phyloP scores from a whole-genome alignment of 371 early-diverging fungal species.

The Syncephalastrum racemosum region DNA sequence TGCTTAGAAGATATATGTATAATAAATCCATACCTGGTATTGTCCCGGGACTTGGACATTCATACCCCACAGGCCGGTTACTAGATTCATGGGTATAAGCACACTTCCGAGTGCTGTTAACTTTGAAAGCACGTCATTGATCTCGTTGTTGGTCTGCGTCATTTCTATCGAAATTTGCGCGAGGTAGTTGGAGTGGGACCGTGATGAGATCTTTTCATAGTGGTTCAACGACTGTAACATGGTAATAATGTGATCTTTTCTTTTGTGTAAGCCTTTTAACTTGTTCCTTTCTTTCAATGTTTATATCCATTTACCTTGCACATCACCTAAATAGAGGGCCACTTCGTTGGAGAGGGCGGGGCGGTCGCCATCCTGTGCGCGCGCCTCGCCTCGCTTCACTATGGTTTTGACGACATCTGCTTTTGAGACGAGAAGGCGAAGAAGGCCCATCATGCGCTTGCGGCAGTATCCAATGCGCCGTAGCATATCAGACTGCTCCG shows the following conservation, averaged over 20 bases:
- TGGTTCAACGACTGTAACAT: conserved; percentile 89
- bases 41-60: conserved; percentile 84
- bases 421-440: conserved; percentile 74
- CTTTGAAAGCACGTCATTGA: conserved; percentile 88
- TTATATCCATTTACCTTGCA: conserved; percentile 60
- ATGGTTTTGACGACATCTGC: conserved; percentile 80
- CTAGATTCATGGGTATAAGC: conserved; percentile 92
- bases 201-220: conserved; percentile 87
- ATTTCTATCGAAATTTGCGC: conserved; percentile 97
- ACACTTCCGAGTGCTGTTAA: conserved; percentile 91
- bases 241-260: conserved; percentile 87
- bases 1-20: neutral
- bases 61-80: conserved; percentile 93
- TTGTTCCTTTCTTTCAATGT: neutral
- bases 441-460: conserved; percentile 76
- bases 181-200: conserved; percentile 95
- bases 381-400: conserved; percentile 72
- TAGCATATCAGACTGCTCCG: conserved; percentile 87
- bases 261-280: neutral
- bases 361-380: conserved; percentile 36
- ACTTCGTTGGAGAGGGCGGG: conserved; percentile 63
- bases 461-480: conserved; percentile 83
- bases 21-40: conserved; percentile 26
- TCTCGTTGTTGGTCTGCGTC: conserved; percentile 90
- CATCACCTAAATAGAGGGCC: conserved; percentile 86